Evolutionary conservation across 1,284 basidiomycete genomes (phyloP), one percentile per base, ranked within the genome.

Genomic region (Limonomyces culmigenus): DNA sequence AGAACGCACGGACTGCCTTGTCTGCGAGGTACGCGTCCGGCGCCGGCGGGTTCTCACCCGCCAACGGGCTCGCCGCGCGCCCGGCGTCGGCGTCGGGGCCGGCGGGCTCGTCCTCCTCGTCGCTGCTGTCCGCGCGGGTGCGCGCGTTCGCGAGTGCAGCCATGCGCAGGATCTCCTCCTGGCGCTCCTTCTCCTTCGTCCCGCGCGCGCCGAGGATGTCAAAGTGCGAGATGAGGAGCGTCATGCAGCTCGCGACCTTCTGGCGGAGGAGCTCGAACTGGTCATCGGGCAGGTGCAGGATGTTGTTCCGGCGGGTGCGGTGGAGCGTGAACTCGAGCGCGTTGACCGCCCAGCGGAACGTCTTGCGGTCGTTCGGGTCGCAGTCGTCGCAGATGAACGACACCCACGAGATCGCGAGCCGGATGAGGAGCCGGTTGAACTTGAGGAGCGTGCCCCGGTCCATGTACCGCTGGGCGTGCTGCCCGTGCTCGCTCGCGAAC

Each of bases 301-400:
- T 98, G 53, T 80, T 80, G 48, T 86, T 88, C 36, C 85, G 76
- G 43, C 79, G 73, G 3, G 93, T 98, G 43, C 92, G 79, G 47
- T 81, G 72, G 47, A 91, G 75, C 3, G 91, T 84, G 50, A 95
- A 97, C 50, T 96, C 89, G 14, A 99, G 71, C 3, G 95, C 92
- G 37, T 84, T 86, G 37, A 99, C 91, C 1, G 95, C 93, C 91
- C 93, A 98, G 51, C 87, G 81, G 70, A 99, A 99, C 0, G 92
- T 98, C 55, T 84, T 88, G 41, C 89, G 75, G 53, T 98, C 93
- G 32, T 88, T 85, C 2, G 91, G 88, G 47, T 96, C 86, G 58
- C 95, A 99, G 48, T 93, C 88, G 51, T 97, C 92, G 56, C 89
- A 96, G 43, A 98, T 95, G 61, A 99, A 98, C 18, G 87, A 79